Conservation (phyloP, 495 filamentous ascomycete species). For the Penicillium paradoxum region DNA sequence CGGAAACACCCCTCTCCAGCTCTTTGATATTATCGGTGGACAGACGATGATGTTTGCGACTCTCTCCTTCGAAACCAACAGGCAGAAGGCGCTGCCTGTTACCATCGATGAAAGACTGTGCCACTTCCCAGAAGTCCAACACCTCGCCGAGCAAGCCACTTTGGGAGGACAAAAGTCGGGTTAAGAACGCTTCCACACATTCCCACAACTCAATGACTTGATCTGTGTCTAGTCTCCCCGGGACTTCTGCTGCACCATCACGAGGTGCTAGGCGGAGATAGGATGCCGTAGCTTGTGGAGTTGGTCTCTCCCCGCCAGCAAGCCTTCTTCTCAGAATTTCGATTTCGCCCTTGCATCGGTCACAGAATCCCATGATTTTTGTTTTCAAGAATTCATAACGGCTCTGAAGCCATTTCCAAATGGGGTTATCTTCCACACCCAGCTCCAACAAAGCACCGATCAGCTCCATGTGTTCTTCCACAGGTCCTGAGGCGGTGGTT, state of each 20-base stretch:
- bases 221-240: constrained; percentile 60
- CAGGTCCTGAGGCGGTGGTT: constrained; percentile 38
- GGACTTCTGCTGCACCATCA: constrained; percentile 51
- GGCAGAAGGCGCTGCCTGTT: constrained; percentile 77
- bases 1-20: constrained; percentile 70
- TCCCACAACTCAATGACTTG: constrained; percentile 89
- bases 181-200: constrained; percentile 66
- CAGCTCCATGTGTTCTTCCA: constrained; percentile 83
- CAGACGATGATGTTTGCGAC: constrained; percentile 77
- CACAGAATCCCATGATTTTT: constrained; percentile 71
- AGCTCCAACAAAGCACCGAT: constrained; percentile 84
- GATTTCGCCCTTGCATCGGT: constrained; percentile 82
- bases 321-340: constrained; percentile 82
- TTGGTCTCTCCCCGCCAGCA: constrained; percentile 64
- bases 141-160: constrained; percentile 84
- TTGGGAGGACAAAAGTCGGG: constrained; percentile 59
- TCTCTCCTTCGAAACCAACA: constrained; percentile 76
- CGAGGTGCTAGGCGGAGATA: constrained; percentile 68
- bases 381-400: constrained; percentile 82
- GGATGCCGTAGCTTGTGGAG: constrained; percentile 59
- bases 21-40: constrained; percentile 63
- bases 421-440: constrained; percentile 91
- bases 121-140: constrained; percentile 88
- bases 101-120: constrained; percentile 84
- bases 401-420: constrained; percentile 90